Evolutionary conservation across 176 grass and related monocot species (phyloP).

Genomic region (Otatea glauca): DNA sequence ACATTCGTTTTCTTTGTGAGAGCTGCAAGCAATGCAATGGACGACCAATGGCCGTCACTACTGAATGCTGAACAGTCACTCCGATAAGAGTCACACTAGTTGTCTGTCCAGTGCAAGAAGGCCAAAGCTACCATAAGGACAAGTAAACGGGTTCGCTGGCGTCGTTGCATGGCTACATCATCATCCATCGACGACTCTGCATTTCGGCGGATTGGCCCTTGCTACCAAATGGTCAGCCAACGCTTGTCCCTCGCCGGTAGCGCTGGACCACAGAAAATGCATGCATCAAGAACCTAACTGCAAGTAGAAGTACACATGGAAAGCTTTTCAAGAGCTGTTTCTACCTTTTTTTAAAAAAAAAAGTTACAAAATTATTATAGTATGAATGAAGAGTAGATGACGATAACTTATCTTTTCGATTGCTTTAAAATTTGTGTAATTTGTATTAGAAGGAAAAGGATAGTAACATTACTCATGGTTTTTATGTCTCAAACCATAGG

Average conservation of each 20-base stretch:
- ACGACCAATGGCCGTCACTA: background rate
- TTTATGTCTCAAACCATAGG: background rate
- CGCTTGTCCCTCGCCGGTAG: background rate
- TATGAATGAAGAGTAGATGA: too few species aligned
- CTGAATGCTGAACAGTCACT: background rate
- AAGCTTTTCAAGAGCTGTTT: too few species aligned
- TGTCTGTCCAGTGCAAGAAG: background rate
- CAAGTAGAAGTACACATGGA: background rate
- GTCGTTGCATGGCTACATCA: background rate
- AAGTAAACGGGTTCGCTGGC: background rate
- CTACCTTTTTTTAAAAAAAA: too few species aligned
- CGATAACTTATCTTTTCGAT: too few species aligned
- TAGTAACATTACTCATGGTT: background rate
- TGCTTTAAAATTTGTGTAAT: too few species aligned
- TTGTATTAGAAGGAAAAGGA: too few species aligned
- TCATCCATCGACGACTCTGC: background rate
- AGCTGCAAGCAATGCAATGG: background rate
- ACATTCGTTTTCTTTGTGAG: slow-evolving; percentile 14
- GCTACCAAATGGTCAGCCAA: background rate
- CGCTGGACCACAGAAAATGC: background rate
- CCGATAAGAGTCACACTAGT: background rate
- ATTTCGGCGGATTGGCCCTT: background rate
- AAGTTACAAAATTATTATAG: too few species aligned
- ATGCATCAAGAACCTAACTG: slow-evolving; percentile 12
- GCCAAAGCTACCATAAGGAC: background rate